phyloP scores from a whole-genome alignment of 495 filamentous ascomycete species.

The Parmelia sp. region DNA sequence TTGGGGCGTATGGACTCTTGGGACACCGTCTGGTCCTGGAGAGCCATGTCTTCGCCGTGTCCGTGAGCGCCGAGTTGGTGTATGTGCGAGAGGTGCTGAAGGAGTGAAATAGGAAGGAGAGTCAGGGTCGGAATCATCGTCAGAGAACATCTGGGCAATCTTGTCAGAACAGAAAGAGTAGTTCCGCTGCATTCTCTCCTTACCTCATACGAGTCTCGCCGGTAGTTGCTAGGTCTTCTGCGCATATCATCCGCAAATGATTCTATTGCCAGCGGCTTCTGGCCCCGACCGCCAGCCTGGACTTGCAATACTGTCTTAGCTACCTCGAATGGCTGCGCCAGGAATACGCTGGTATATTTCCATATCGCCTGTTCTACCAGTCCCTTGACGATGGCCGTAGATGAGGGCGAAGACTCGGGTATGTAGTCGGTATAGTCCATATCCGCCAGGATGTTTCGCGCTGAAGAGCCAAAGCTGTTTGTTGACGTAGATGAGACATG shows the following conservation, averaged over 20 bases:
- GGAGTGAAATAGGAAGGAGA: slow-evolving; percentile 84
- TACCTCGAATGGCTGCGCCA: slow-evolving; percentile 94
- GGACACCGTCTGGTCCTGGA: slow-evolving; percentile 37
- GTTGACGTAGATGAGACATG: slow-evolving; percentile 40
- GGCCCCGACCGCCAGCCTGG: slow-evolving; percentile 37
- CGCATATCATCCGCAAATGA: slow-evolving; percentile 26
- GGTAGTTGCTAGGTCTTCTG: slow-evolving; percentile 33
- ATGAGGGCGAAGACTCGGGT: slow-evolving; percentile 65
- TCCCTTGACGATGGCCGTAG: slow-evolving; percentile 62
- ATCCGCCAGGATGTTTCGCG: slow-evolving; percentile 76
- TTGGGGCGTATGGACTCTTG: slow-evolving; percentile 22
- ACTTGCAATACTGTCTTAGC: slow-evolving; percentile 90
- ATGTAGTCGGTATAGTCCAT: slow-evolving; percentile 87
- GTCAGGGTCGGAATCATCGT: slow-evolving; percentile 66
- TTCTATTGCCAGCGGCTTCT: slow-evolving; percentile 23
- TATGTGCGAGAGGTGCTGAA: slow-evolving; percentile 48
- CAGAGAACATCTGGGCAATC: slow-evolving; percentile 32
- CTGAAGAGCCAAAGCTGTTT: slow-evolving; percentile 61
- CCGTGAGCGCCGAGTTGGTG: slow-evolving; percentile 48
- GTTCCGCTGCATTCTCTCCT: neutral
- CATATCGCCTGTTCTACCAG: slow-evolving; percentile 73
- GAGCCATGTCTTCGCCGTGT: slow-evolving; percentile 26
- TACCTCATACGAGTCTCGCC: slow-evolving; percentile 37
- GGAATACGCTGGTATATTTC: slow-evolving; percentile 75
- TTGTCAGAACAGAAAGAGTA: slow-evolving; percentile 3